Base-by-base conservation (phyloP, 1,284 basidiomycete genomes). In the Inonotus obliquus region DNA sequence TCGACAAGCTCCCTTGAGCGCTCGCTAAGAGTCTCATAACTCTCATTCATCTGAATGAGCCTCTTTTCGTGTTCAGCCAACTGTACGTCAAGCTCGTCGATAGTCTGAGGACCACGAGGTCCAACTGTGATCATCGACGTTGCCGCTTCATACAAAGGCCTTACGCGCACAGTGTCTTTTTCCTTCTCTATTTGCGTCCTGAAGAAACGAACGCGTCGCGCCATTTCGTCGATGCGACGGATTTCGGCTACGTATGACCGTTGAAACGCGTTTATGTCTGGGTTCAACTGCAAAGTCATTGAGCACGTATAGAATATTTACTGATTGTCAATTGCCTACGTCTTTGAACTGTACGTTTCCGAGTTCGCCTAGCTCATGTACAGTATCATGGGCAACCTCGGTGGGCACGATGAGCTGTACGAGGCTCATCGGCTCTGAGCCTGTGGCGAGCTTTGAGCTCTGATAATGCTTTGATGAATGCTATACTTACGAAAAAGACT, bases 271-370 rank as follows among this genome's bases (percentile, higher is more conserved):
- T 96, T 98, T 67, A 98, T 87, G 63, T 87, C 86, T 17, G 96
- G 93, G 75, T 99, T 98, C 70, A 98, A 80, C 94, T 97, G 72
- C 25, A 45, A 38, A 48, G 60, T 41, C 59, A 9, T 65, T 61
- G 58, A 65, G 47, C 29, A 63, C 54, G 52, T 7, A 23, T 14
- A 61, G n/a, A 38, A 19, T 64, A 4, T 7, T 41, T 0, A 44
- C 19, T 14, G 4, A 37, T n/a, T 21, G 51, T 53, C 41, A 21
- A 1, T 44, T 2, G 77, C 87, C 67, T 67, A 96, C 93, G 77
- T 99, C 96, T 80, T 96, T 98, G 79, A 99, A 98, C 75, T 99
- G 94, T 37, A 99, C 91, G 74, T 96, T 86, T 60, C 96, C 94
- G 56, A 98, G 86, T 76, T 98, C 94, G 67, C 94, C 96, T 19